Evolutionary conservation across 495 filamentous ascomycete genomes (phyloP).

Genomic region (Annulohypoxylon moriforme): DNA sequence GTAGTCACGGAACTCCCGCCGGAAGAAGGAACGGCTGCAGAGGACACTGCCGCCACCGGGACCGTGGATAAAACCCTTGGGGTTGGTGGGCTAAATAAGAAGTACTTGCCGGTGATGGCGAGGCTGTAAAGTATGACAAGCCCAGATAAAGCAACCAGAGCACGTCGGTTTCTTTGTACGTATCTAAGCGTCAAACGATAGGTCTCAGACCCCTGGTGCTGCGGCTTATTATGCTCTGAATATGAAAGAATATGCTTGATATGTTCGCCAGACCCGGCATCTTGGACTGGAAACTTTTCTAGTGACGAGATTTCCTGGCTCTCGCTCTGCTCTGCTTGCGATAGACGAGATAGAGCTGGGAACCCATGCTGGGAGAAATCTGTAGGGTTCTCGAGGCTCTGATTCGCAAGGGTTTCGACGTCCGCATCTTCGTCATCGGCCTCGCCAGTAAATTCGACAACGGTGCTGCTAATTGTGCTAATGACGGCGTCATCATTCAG

Average conservation of each 20-base stretch:
- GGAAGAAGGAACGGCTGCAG: slow-evolving; percentile 30
- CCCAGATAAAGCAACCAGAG: slow-evolving; percentile 35
- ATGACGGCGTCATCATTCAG: slow-evolving; percentile 29
- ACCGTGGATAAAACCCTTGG: slow-evolving; percentile 46
- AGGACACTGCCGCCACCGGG: slow-evolving; percentile 45
- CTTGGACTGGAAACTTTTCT: slow-evolving; percentile 3
- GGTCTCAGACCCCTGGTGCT: not conserved
- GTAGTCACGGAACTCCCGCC: slow-evolving; percentile 14
- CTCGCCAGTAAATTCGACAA: slow-evolving; percentile 45
- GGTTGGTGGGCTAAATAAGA: slow-evolving; percentile 28
- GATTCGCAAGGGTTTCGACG: slow-evolving; percentile 45
- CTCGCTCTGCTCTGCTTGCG: slow-evolving; percentile 25
- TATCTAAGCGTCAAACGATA: slow-evolving; percentile 25
- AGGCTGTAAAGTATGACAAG: slow-evolving; percentile 41
- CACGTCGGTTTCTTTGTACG: slow-evolving; percentile 29
- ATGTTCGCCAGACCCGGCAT: not conserved
- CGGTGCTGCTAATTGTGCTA: slow-evolving; percentile 43
- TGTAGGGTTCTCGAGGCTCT: slow-evolving; percentile 47
- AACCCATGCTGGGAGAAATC: slow-evolving; percentile 44
- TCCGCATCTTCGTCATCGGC: slow-evolving; percentile 50
- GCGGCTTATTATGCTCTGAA: not conserved
- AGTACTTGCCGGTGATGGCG: slow-evolving; percentile 33
- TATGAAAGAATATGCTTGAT: not conserved
- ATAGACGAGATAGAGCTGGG: slow-evolving; percentile 19
- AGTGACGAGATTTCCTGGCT: slow-evolving; percentile 16